Conservation (phyloP, 2,329 filamentous ascomycete species). For the Paecilomyces sp. region DNA sequence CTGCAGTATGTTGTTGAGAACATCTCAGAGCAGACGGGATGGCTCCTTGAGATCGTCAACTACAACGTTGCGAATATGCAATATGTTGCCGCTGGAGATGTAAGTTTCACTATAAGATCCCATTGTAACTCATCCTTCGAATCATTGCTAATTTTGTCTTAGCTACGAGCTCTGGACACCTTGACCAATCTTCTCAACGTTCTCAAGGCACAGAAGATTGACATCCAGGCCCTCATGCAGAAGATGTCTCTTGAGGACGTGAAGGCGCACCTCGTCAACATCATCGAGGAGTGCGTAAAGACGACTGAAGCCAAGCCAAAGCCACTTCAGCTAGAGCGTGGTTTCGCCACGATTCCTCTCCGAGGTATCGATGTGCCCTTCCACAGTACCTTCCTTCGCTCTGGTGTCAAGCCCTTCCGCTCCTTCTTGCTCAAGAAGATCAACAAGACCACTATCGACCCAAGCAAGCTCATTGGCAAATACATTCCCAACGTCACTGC, state of each 20-base stretch:
- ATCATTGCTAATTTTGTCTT: conserved; percentile 13
- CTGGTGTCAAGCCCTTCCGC: conserved; percentile 97
- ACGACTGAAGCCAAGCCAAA: conserved; percentile 82
- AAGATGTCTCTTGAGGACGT: conserved; percentile 82
- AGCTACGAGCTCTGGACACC: conserved; percentile 57
- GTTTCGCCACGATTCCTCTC: conserved; percentile 93
- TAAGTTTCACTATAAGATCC: conserved; percentile 21
- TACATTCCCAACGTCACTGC: conserved; percentile 99
- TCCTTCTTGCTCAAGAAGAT: conserved; percentile 99
- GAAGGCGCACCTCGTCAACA: conserved; percentile 80
- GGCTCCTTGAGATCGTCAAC: conserved; percentile 98
- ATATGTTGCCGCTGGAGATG: conserved; percentile 61
- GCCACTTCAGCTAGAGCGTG: conserved; percentile 84
- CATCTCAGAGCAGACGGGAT: conserved; percentile 86
- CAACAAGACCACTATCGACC: conserved; percentile 97
- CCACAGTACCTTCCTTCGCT: conserved; percentile 97
- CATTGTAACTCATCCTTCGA: background rate
- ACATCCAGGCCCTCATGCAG: conserved; percentile 88
- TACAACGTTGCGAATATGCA: conserved; percentile 70
- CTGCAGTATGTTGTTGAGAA: conserved; percentile 95
- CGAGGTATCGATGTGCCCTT: conserved; percentile 98
- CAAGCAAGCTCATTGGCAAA: conserved; percentile 92
- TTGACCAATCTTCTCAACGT: conserved; percentile 82
- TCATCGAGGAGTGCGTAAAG: conserved; percentile 82
- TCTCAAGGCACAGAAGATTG: conserved; percentile 93